phyloP scores from a whole-genome alignment of 2,329 filamentous ascomycete species.

The Pseudonectria foliicola region DNA sequence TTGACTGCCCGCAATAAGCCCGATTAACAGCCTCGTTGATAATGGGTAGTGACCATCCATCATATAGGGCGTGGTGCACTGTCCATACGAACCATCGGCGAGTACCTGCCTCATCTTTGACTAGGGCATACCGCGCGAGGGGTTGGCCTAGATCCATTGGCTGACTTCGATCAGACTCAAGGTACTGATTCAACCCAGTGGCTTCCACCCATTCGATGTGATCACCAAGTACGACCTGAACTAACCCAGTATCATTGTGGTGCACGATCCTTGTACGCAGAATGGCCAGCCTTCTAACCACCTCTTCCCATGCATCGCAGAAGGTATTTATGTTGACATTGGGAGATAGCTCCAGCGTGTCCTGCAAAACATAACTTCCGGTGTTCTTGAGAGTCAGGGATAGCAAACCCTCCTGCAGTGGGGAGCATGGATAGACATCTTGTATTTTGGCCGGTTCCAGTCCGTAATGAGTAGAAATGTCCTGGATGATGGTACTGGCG shows the following conservation, averaged over 20 bases:
- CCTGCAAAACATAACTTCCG: constrained; percentile 26
- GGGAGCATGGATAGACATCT: constrained; percentile 34
- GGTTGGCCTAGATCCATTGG: constrained; percentile 32
- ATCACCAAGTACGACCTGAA: constrained; percentile 37
- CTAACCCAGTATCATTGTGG: constrained; percentile 29
- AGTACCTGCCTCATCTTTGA: constrained; percentile 22
- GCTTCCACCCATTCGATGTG: constrained; percentile 22
- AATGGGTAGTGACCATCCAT: constrained; percentile 37
- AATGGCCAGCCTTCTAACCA: constrained; percentile 17
- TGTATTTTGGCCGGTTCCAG: neutral
- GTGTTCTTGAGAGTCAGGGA: constrained; percentile 26
- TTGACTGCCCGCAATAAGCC: constrained; percentile 1
- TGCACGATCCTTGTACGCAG: constrained; percentile 41
- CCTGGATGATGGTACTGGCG: neutral
- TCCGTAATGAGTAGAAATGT: constrained; percentile 1
- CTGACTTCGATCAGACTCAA: constrained; percentile 28
- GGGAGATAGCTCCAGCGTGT: constrained; percentile 6
- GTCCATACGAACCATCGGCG: constrained; percentile 40
- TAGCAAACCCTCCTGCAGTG: constrained; percentile 34
- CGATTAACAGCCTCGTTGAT: constrained; percentile 26
- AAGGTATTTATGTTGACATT: constrained; percentile 6
- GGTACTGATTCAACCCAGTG: constrained; percentile 26
- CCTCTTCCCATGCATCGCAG: constrained; percentile 8
- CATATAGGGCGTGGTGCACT: constrained; percentile 38
- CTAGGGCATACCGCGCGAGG: constrained; percentile 34